Evolutionary conservation across 441 rosid species (phyloP).

Genomic region (Jatropha podagrica): DNA sequence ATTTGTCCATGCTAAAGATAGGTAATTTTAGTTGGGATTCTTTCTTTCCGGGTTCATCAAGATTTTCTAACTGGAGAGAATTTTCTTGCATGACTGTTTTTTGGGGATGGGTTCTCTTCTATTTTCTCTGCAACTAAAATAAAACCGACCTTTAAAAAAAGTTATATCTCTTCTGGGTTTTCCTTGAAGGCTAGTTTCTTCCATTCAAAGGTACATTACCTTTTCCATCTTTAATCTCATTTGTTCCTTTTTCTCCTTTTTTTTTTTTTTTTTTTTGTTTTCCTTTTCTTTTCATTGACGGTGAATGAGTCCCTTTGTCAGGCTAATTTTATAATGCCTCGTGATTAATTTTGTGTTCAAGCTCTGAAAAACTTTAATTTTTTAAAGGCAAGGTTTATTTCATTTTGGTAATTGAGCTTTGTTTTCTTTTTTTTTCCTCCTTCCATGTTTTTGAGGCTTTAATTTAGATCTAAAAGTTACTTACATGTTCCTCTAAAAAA

Average conservation of each 20-base stretch:
- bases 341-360: background rate
- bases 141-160: background rate
- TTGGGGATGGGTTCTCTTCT: background rate
- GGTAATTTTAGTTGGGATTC: background rate
- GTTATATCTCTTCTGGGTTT: background rate
- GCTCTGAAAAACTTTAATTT: background rate
- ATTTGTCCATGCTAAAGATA: slow-evolving; percentile 15
- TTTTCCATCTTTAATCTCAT: background rate
- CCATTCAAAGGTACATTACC: slow-evolving; percentile 4
- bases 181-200: background rate
- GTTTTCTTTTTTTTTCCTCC: background rate
- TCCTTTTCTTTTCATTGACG: background rate
- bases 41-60: background rate
- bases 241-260: background rate
- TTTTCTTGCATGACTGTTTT: background rate
- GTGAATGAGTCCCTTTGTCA: background rate
- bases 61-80: background rate
- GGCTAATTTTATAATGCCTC: background rate
- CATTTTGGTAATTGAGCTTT: background rate
- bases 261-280: background rate
- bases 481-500: no score
- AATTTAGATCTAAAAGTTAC: background rate
- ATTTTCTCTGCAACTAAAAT: background rate
- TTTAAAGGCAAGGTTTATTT: no score
- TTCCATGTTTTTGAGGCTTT: background rate